phyloP scores from a whole-genome alignment of 2,329 filamentous ascomycete genomes.

The Diaporthe sp. region DNA sequence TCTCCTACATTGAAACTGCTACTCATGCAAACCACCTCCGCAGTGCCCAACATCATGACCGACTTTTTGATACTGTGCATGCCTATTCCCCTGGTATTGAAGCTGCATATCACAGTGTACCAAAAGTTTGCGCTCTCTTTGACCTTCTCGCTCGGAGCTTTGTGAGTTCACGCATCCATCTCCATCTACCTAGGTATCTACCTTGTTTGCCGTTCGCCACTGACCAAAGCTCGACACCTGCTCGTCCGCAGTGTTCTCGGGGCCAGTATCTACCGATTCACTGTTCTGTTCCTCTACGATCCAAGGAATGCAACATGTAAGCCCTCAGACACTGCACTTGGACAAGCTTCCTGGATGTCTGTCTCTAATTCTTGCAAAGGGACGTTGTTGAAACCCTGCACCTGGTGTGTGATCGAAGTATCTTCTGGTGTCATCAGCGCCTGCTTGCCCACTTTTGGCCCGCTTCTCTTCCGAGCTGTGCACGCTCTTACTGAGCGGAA shows the following conservation, averaged over 20 bases:
- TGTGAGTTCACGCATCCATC: not conserved
- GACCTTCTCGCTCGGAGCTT: not conserved
- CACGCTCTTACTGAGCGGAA: not conserved
- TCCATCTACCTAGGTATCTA: not conserved
- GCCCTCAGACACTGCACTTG: not conserved
- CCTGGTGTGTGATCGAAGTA: not conserved
- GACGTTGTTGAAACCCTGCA: not conserved
- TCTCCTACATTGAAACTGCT: not conserved
- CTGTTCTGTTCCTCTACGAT: not conserved
- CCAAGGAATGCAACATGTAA: not conserved
- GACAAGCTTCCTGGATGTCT: not conserved
- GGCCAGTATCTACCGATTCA: not conserved
- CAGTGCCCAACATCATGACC: not conserved
- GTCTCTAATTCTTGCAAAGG: not conserved
- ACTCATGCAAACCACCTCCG: not conserved
- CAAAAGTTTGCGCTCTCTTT: not conserved
- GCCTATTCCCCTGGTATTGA: not conserved
- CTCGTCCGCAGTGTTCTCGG: not conserved
- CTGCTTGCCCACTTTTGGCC: not conserved
- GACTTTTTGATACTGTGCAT: not conserved
- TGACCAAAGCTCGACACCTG: not conserved
- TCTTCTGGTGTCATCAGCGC: not conserved
- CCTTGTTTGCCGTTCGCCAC: not conserved
- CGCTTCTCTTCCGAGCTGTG: not conserved
- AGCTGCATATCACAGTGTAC: not conserved